Conservation (phyloP, 2,329 filamentous ascomycete species). For the Neonectria faginata region DNA sequence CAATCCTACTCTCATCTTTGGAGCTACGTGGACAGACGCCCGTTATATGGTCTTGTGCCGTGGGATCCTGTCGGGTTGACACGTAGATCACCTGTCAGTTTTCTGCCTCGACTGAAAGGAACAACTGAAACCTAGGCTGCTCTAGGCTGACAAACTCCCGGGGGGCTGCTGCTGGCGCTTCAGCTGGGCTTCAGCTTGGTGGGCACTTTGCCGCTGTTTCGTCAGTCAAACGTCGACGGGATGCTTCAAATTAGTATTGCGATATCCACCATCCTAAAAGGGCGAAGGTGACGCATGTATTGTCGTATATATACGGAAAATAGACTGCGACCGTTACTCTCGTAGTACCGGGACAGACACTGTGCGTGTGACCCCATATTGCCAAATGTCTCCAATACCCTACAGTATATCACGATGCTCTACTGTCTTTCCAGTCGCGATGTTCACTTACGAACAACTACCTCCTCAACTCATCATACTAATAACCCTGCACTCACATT, state of each 20-base stretch:
- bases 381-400: neutral
- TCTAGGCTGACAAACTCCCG: slow-evolving; percentile 9
- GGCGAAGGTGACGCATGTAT: too few species aligned
- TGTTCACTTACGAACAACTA: neutral
- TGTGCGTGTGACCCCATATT: too few species aligned
- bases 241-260: neutral
- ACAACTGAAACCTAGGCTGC: slow-evolving; percentile 14
- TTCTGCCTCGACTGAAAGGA: neutral
- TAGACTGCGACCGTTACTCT: too few species aligned
- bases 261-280: neutral
- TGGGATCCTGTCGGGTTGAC: neutral
- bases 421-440: neutral
- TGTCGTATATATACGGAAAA: too few species aligned
- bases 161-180: slow-evolving; percentile 5
- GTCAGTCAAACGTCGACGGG: slow-evolving; percentile 8
- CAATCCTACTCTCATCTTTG: neutral
- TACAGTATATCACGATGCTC: neutral
- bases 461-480: neutral
- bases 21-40: neutral
- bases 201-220: slow-evolving; percentile 1
- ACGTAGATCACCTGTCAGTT: slow-evolving; percentile 8
- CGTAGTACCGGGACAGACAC: too few species aligned
- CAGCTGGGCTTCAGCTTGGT: slow-evolving; percentile 24
- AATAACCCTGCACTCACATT: neutral
- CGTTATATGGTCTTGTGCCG: slow-evolving; percentile 19